Percentiles rank a stretch among this genome's conserved stretches.
Evolutionary conservation across 352 stramenopile genomes (phyloP).

Genomic region (Phytophthora lateralis): DNA sequence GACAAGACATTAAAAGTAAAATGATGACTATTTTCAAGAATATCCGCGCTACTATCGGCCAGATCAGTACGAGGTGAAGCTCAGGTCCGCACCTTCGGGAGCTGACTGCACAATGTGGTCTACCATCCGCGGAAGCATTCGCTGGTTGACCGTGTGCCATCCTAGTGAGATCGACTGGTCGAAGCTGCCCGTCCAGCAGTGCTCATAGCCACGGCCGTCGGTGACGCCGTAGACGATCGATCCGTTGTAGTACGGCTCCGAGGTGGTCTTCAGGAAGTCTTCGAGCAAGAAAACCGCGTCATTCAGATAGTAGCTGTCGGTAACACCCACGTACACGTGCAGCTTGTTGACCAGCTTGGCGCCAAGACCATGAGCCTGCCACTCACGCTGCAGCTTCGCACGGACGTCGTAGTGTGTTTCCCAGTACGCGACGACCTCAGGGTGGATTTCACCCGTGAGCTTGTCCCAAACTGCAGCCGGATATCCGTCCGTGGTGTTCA

Average conservation of each 20-base stretch:
- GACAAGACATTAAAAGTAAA: no score
- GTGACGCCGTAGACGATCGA: slow-evolving; percentile 73
- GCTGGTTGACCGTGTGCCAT: slow-evolving; percentile 78
- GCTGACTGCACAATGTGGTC: slow-evolving; percentile 61
- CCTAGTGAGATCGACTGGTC: slow-evolving; percentile 72
- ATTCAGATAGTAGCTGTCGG: slow-evolving; percentile 82
- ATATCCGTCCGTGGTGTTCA: slow-evolving; percentile 67
- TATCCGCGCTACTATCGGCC: no score
- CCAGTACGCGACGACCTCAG: slow-evolving; percentile 64
- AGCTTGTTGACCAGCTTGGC: slow-evolving; percentile 79
- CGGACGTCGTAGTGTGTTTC: slow-evolving; percentile 71
- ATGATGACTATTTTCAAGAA: no score
- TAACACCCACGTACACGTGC: slow-evolving; percentile 75
- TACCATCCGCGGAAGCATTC: slow-evolving; percentile 71
- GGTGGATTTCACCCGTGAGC: slow-evolving; percentile 66
- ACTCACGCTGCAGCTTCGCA: slow-evolving; percentile 72
- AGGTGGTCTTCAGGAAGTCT: slow-evolving; percentile 67
- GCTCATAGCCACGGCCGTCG: slow-evolving; percentile 71
- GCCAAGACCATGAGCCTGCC: slow-evolving; percentile 50
- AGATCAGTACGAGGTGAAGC: slow-evolving; percentile 49
- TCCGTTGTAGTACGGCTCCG: slow-evolving; percentile 71
- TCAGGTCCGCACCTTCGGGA: slow-evolving; percentile 49
- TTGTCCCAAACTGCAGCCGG: slow-evolving; percentile 73
- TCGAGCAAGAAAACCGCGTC: slow-evolving; percentile 74
- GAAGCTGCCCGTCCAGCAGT: slow-evolving; percentile 80